phyloP scores from a whole-genome alignment of 331 rosid species.

The Malus hybrid region DNA sequence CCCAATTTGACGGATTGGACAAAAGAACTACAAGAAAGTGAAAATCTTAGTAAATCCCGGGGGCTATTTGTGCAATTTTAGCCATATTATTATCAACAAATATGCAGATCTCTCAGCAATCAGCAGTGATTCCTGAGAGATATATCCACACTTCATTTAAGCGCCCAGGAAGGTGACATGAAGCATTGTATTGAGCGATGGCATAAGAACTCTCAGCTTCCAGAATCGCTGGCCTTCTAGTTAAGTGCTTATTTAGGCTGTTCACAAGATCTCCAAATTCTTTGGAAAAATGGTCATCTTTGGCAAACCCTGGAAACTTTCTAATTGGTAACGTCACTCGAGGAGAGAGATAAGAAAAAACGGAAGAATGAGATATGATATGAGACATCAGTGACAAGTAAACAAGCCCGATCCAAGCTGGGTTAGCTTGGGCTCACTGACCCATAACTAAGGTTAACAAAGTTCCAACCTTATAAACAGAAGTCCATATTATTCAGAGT shows the following conservation, averaged over 20 bases:
- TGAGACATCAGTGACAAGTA: not conserved
- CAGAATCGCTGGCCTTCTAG: slow-evolving; percentile 3
- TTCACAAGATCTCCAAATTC: slow-evolving; percentile 42
- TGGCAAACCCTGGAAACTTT: slow-evolving; percentile 60
- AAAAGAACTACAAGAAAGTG: too few relatives aligned
- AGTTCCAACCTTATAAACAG: too few relatives aligned
- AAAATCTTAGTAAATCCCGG: too few relatives aligned
- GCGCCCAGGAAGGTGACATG: slow-evolving; percentile 22
- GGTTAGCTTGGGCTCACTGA: not conserved
- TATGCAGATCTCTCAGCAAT: slow-evolving; percentile 3
- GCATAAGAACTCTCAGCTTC: slow-evolving; percentile 29
- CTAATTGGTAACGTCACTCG: slow-evolving; percentile 6
- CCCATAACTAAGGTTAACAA: not conserved
- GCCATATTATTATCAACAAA: not conserved
- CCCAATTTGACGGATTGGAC: too few relatives aligned
- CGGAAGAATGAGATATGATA: too few relatives aligned
- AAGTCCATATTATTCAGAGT: too few relatives aligned
- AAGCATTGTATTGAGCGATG: slow-evolving; percentile 69
- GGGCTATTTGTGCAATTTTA: too few relatives aligned
- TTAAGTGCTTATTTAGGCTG: slow-evolving; percentile 28
- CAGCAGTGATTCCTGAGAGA: slow-evolving; percentile 26
- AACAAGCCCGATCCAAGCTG: not conserved
- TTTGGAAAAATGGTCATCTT: slow-evolving; percentile 38
- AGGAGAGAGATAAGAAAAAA: too few relatives aligned
- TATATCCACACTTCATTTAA: slow-evolving; percentile 69